phyloP scores from a whole-genome alignment of 108 stramenopile genomes.

The Epipyxis sp. region DNA sequence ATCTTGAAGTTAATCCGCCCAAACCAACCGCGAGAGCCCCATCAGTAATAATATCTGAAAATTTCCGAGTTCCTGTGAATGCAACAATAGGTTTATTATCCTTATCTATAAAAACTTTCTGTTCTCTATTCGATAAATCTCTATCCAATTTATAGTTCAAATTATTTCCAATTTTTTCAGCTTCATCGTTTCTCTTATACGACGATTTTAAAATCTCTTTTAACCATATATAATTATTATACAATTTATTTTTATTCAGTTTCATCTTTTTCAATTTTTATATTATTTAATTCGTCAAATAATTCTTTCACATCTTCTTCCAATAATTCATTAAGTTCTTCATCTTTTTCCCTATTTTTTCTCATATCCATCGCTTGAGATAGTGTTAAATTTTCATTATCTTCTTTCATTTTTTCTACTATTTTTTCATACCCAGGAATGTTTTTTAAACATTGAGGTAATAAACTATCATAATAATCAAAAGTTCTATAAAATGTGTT shows the following conservation, averaged over 20 bases:
- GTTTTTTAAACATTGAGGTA: not conserved
- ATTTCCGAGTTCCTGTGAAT: not conserved
- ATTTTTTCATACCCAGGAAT: not conserved
- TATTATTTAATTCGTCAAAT: not conserved
- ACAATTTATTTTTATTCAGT: not conserved
- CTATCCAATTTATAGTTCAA: too few relatives aligned
- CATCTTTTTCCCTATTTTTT: not conserved
- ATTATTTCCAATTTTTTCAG: too few relatives aligned
- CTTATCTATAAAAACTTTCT: too few relatives aligned
- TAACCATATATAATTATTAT: not conserved
- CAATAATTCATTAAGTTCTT: not conserved
- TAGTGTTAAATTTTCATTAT: not conserved
- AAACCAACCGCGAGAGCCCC: not conserved
- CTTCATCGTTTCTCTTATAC: too few relatives aligned
- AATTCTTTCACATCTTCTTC: too few relatives aligned
- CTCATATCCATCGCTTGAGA: not conserved
- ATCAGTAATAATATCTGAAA: slow-evolving; percentile 15
- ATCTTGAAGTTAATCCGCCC: slow-evolving; percentile 12
- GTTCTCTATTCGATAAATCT: too few relatives aligned
- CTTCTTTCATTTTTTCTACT: not conserved
- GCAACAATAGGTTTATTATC: slow-evolving; percentile 10
- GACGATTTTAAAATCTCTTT: not conserved
- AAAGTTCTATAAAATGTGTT: too few relatives aligned
- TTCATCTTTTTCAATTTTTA: not conserved
- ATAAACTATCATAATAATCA: not conserved